These are phyloP conservation scores for Marsdenia floribunda DNA, from an alignment of 257 asterid genomes.

Conservation along the genomic window DNA sequence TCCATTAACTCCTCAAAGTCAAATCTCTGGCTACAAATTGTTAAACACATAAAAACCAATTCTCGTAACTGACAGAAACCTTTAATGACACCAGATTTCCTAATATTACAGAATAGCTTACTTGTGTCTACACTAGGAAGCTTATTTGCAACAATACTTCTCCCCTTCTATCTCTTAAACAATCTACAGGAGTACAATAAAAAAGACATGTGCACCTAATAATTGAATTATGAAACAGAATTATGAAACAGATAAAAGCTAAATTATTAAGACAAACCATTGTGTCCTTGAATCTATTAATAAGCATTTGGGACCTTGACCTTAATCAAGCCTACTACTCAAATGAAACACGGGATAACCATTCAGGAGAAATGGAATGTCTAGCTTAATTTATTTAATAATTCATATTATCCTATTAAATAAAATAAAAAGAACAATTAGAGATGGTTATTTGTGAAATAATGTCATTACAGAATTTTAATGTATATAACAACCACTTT, in stretches of 20 bases:
- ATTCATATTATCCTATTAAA: background rate
- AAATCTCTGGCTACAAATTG: background rate
- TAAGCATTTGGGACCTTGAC: background rate
- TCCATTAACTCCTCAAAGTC: background rate
- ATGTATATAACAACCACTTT: background rate
- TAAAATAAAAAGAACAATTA: background rate
- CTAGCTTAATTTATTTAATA: background rate
- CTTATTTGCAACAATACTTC: background rate
- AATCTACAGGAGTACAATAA: background rate
- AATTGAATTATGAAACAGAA: background rate
- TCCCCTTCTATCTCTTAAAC: background rate
- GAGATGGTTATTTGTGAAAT: background rate
- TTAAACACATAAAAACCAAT: background rate
- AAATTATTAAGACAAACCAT: background rate
- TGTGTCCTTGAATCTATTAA: background rate
- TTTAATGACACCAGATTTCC: background rate
- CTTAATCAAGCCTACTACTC: background rate
- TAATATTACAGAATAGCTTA: background rate
- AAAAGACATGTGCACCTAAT: background rate
- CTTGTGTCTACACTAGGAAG: background rate
- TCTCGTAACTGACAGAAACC: background rate
- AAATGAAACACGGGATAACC: background rate
- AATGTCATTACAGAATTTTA: background rate
- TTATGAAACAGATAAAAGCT: background rate
- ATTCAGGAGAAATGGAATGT: background rate